Percentiles rank a stretch among this genome's conserved stretches.
phyloP scores from a whole-genome alignment of 495 filamentous ascomycete species.

The Terfezia claveryi region DNA sequence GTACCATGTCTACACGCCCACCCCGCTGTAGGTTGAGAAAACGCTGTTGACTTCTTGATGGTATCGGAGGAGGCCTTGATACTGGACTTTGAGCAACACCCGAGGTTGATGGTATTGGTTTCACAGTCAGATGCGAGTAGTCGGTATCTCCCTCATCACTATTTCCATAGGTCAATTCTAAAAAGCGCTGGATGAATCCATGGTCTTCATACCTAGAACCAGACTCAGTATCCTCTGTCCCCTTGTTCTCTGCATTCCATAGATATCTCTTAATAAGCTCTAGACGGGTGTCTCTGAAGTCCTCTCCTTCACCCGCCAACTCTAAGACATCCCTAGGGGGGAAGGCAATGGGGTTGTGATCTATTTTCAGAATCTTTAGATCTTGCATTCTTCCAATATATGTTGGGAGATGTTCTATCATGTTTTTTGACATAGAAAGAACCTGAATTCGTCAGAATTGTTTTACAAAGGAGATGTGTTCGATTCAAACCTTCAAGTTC shows the following conservation, averaged over 20 bases:
- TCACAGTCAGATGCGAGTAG: not conserved
- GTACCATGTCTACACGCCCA: not conserved
- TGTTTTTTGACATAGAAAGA: conserved; percentile 61
- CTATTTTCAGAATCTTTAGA: conserved; percentile 65
- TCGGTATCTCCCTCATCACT: not conserved
- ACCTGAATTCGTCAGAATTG: conserved; percentile 26
- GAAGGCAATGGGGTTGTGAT: conserved; percentile 59
- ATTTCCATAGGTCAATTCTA: not conserved
- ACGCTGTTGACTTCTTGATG: conserved; percentile 54
- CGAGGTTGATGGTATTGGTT: not conserved
- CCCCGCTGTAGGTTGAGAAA: not conserved
- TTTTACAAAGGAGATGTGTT: not conserved
- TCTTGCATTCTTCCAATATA: conserved; percentile 75
- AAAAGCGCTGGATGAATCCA: no score
- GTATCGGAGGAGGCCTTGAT: conserved; percentile 49
- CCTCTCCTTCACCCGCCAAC: conserved; percentile 16
- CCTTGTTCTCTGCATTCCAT: conserved; percentile 32
- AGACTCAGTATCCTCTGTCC: conserved; percentile 36
- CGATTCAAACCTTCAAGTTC: conserved; percentile 19
- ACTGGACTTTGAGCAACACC: conserved; percentile 33
- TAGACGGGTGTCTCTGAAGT: conserved; percentile 13
- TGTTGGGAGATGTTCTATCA: conserved; percentile 58
- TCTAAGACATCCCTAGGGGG: conserved; percentile 39
- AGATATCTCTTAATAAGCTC: conserved; percentile 54
- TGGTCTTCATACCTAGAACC: conserved; percentile 35